Percentiles rank a stretch among this genome's conserved stretches.
Evolutionary conservation across 2,329 filamentous ascomycete species (phyloP).

Genomic region (Botrytis fragariae): DNA sequence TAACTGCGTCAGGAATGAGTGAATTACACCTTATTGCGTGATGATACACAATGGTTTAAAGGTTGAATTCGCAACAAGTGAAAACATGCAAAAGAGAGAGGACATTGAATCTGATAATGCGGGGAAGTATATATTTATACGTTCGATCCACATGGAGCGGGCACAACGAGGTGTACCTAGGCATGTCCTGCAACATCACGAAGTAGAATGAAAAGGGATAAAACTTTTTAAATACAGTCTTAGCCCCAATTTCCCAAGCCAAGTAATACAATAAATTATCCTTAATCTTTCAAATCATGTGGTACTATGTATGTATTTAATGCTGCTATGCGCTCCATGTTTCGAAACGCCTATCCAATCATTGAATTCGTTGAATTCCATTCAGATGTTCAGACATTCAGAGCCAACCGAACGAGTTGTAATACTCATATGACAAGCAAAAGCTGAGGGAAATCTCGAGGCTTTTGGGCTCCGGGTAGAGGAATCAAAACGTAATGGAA

Average conservation of each 20-base stretch:
- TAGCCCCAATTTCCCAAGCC: not conserved
- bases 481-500: constrained; percentile 20
- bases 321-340: not conserved
- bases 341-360: not conserved
- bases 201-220: constrained; percentile 2
- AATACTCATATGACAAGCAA: not conserved
- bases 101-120: constrained; percentile 4
- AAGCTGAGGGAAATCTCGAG: constrained; percentile 1
- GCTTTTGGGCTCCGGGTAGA: constrained; percentile 10
- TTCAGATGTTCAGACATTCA: not conserved
- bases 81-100: not conserved
- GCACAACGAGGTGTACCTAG: not conserved
- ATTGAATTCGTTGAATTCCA: not conserved
- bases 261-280: constrained; percentile 5
- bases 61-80: not conserved
- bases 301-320: not conserved
- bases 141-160: not conserved
- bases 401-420: constrained; percentile 13
- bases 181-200: constrained; percentile 4
- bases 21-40: constrained; percentile 16
- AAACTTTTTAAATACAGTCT: not conserved
- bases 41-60: not conserved
- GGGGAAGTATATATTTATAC: constrained; percentile 8
- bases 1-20: not conserved
- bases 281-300: constrained; percentile 12